A percentile compares a stretch with the other conserved stretches of the same genome.
These are phyloP conservation scores for Edaphochlamys debaryana DNA, from an alignment of 139 green algal species.

Conservation along the genomic window DNA sequence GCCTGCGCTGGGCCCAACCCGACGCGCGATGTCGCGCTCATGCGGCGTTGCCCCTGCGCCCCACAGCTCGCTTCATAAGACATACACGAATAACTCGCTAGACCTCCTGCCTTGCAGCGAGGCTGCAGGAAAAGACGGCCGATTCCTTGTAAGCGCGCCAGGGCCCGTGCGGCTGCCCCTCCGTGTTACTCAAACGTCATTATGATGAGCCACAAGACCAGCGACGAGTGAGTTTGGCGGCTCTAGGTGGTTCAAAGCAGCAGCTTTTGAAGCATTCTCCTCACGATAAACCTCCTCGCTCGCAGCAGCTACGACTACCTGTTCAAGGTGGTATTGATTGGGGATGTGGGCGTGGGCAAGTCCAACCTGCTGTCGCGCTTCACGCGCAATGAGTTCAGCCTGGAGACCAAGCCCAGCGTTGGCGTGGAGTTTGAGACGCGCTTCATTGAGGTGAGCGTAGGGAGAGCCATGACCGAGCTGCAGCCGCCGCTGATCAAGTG, in stretches of 20 bases:
- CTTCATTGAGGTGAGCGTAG: slow-evolving; percentile 89
- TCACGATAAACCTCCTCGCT: too few relatives aligned
- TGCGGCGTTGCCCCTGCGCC: too few relatives aligned
- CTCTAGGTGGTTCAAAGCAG: background rate
- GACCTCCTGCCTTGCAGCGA: too few relatives aligned
- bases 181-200: too few relatives aligned
- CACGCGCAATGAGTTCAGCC: slow-evolving; percentile 98
- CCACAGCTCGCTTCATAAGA: too few relatives aligned
- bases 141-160: too few relatives aligned
- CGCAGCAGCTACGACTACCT: slow-evolving; percentile 99
- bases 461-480: background rate
- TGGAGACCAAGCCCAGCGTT: slow-evolving; percentile 99
- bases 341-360: slow-evolving; percentile 98
- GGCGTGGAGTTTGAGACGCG: slow-evolving; percentile 99
- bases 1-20: too few relatives aligned
- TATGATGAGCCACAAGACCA: slow-evolving; percentile 84
- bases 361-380: slow-evolving; percentile 98
- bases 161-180: too few relatives aligned
- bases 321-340: slow-evolving; percentile 99
- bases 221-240: slow-evolving; percentile 77
- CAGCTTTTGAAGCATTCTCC: background rate
- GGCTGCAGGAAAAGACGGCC: too few relatives aligned
- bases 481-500: too few relatives aligned
- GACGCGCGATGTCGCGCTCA: too few relatives aligned
- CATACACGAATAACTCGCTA: too few relatives aligned